Evolutionary conservation across 2,329 filamentous ascomycete species (phyloP), one percentile per base, ranked within the genome.

Genomic region (Fusarium euwallaceae): DNA sequence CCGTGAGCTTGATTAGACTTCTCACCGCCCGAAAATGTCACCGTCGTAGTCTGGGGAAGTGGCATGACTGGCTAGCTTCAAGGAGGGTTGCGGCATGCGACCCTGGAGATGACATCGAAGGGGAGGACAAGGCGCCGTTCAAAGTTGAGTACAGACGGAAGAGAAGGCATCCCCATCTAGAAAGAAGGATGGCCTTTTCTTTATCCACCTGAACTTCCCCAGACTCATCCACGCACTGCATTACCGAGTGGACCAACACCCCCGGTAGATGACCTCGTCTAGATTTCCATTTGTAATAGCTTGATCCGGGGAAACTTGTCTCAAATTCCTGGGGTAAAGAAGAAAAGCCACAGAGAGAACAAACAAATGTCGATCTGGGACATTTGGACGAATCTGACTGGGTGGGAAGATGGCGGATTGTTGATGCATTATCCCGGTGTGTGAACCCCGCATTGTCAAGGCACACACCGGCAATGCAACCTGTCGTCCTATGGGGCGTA

Each of bases 281-380:
- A 48, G 22, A 32, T 63, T 63, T 45, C 61, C 9, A 45, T 53
- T 63, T 63, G 24, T 55, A 39, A 53, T 53, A 53, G 59, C 11
- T 63, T 63, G 43, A 11, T n/a, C 20, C 14, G 22, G 41, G 37
- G n/a, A 16, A 39, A 36, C 12, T 34, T 34, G 32, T 24, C 43
- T 29, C 11, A 16, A 29, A 17, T 53, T 41, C 36, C 61, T 39
- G 61, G 61, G 61, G 61, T 63, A 55, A 37, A 17, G 43, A 48
- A 12, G 10, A 17, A 10, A 48, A 27, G 43, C 43, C 61, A 63
- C 22, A 9, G 61, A 24, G 11, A 39, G 58, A 39, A 43, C 37
- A 36, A 39, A n/a, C 41, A 45, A 34, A 29, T 27, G 58, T 22
- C 59, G 59, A 61, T 48, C 59, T 61, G 59, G 39, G 59, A n/a